A percentile compares a stretch with the other conserved stretches of the same genome.
Conservation (phyloP, 495 filamentous ascomycete genomes). For the Xylona heveae region DNA sequence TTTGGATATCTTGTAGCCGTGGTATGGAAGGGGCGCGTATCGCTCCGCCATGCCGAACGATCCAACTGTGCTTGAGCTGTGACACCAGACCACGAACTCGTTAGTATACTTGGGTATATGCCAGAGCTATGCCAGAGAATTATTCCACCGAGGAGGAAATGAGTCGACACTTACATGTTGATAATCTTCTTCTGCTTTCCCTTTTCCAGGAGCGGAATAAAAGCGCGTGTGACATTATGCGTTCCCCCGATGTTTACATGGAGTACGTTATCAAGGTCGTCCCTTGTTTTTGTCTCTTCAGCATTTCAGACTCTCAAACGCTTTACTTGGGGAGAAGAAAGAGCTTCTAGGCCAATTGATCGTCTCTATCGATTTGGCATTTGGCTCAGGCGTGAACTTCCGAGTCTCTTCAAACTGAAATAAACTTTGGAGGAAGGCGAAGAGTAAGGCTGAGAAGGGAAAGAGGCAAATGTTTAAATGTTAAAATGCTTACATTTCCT, state of each 20-base stretch:
- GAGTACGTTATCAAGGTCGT: slow-evolving; percentile 20
- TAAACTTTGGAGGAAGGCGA: no score
- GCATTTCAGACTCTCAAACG: no score
- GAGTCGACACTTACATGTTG: slow-evolving; percentile 19
- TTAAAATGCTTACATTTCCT: slow-evolving; percentile 20
- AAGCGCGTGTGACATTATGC: slow-evolving; percentile 21
- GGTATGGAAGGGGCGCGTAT: slow-evolving; percentile 10
- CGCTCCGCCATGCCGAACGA: slow-evolving; percentile 15
- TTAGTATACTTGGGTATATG: background rate
- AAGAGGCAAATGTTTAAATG: no score
- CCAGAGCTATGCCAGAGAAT: no score
- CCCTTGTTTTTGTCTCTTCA: no score
- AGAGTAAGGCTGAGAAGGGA: no score
- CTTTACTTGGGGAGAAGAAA: no score
- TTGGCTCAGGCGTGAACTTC: no score
- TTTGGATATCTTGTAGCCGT: slow-evolving; percentile 30
- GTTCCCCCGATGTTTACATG: slow-evolving; percentile 21
- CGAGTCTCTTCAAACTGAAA: no score
- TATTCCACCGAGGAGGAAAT: background rate
- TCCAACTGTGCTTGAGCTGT: slow-evolving; percentile 20
- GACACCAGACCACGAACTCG: no score
- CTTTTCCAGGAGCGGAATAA: slow-evolving; percentile 23
- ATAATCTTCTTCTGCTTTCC: slow-evolving; percentile 22
- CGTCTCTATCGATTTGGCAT: no score
- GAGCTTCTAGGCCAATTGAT: no score